Conservation (phyloP, 75 land plant genomes). For the Pinus taeda region DNA sequence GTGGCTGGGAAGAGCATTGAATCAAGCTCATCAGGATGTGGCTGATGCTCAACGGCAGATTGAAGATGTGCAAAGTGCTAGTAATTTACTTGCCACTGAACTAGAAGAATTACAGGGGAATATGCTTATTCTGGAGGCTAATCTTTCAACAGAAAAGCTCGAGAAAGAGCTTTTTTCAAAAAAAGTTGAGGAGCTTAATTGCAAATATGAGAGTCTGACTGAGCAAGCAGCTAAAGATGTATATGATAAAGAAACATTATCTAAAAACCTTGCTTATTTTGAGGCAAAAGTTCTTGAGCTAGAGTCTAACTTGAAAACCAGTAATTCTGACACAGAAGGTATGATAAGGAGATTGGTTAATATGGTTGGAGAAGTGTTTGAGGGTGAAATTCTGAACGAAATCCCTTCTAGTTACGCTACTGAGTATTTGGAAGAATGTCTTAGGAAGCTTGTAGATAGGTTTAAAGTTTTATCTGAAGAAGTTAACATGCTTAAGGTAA, state of each 20-base stretch:
- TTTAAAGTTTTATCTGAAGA: conserved; percentile 9
- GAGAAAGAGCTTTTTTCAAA: conserved; percentile 49
- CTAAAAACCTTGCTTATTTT: conserved; percentile 29
- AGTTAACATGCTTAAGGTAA: conserved; percentile 5
- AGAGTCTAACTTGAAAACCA: neutral
- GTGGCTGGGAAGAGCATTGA: conserved; percentile 61
- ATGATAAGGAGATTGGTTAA: conserved; percentile 27
- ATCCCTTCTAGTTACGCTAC: conserved; percentile 7
- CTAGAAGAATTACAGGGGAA: conserved; percentile 40
- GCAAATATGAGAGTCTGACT: conserved; percentile 25
- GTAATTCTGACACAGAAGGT: conserved; percentile 24
- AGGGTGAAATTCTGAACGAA: conserved; percentile 18
- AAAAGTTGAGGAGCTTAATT: conserved; percentile 29
- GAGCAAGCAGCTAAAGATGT: conserved; percentile 21
- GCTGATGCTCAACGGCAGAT: conserved; percentile 41
- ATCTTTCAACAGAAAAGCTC: conserved; percentile 19
- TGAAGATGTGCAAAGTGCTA: conserved; percentile 35
- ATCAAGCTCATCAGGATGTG: conserved; percentile 39
- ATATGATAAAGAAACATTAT: conserved; percentile 25
- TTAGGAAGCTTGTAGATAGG: conserved; percentile 38
- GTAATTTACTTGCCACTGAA: conserved; percentile 33
- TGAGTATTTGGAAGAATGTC: conserved; percentile 23
- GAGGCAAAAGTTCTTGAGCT: conserved; percentile 33
- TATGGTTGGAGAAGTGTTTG: conserved; percentile 31
- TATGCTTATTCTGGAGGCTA: conserved; percentile 28